Evolutionary conservation across 2,329 filamentous ascomycete species (phyloP), one percentile per base, ranked within the genome.

Genomic region (Pseudocercospora fijiensis): DNA sequence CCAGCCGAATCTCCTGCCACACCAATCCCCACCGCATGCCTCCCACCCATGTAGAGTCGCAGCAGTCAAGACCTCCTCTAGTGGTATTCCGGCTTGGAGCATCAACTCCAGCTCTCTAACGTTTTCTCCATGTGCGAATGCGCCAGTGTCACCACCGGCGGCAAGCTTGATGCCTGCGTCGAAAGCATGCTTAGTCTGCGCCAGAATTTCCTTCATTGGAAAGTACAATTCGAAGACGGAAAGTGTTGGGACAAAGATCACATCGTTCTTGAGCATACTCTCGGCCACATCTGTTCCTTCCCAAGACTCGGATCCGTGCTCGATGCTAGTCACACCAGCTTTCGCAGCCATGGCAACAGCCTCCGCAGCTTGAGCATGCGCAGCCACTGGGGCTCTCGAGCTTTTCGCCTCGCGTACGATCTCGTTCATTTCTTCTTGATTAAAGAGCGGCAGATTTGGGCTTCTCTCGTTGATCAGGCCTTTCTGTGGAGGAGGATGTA

Each of bases 21-120:
- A 83, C 55, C 78, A 75, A 33, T 85, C 81, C 2, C 77, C 79
- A 0, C 84, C 84, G 64, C 84, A 86, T 6, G 82, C 78, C 63
- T 85, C 79, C 83, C 84, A 86, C 0, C 84, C 85, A 22, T 79
- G 79, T 2, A 86, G 66, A 5, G 81, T 85, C 13, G 78, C 80
- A 4, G 82, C 79, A 61, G 81, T 78, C 28, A 86, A 72, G 0
- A 83, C 80, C 47, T 85, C 82, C 26, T 76, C 78, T 0, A 85
- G 64, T 0, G 82, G 80, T 1, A 86, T 73, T 0, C 83, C 84
- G 4, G 82, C 81, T 45, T 81, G 75, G 0, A 81, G 70, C 76
- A 86, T 77, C n/a, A 86, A 73, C 71, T 86, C 84, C 63, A 85
- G 68, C 71, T 86, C 84, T 3, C 83, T 71, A 0, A 73, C 80